Evolutionary conservation across 176 grass and related monocot species (phyloP).

Genomic region (Sorghum bicolor): Sorghum_bicolor_NCBIv3 NC_012879.2:60960501-60961000

Average conservation of each 20-base stretch:
- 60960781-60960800: conserved; percentile 94
- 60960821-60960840: conserved; percentile 88
- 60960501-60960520: conserved; percentile 85
- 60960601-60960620: conserved; percentile 34
- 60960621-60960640: background rate
- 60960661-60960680: background rate
- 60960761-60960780: conserved; percentile 81
- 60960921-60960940: background rate
- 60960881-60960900: conserved; percentile 62
- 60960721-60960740: conserved; percentile 78
- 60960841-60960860: conserved; percentile 65
- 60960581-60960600: conserved; percentile 80
- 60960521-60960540: conserved; percentile 91
- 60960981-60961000: conserved; percentile 59
- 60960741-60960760: conserved; percentile 88
- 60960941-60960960: background rate
- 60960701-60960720: conserved; percentile 88
- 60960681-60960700: conserved; percentile 15
- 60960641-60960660: background rate
- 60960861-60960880: conserved; percentile 91
- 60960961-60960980: background rate
- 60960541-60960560: conserved; percentile 95
- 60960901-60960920: background rate
- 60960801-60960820: conserved; percentile 52
- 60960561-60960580: conserved; percentile 87